A percentile compares a stretch with the other conserved stretches of the same genome.
phyloP scores from a whole-genome alignment of 2,329 filamentous ascomycete species.

The Graphilbum fragrans region DNA sequence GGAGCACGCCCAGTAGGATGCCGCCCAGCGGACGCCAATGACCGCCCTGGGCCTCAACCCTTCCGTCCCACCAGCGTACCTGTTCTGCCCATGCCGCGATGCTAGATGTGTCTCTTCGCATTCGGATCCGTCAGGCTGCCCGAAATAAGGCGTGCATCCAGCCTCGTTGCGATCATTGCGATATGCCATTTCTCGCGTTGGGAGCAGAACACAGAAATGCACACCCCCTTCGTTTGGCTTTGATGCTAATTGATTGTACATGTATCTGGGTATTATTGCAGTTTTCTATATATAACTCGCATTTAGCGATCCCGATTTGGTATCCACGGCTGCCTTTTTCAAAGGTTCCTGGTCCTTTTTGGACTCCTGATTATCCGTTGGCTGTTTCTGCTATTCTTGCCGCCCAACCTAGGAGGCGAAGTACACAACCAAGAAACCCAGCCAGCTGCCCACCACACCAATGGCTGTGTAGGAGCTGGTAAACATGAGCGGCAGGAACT shows the following conservation, averaged over 20 bases:
- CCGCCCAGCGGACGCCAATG: not conserved
- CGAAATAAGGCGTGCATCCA: too few relatives aligned
- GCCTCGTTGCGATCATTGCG: too few relatives aligned
- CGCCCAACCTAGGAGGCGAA: conserved; percentile 40
- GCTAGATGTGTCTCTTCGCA: not conserved
- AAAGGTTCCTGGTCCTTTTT: not conserved
- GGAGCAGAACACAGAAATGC: too few relatives aligned
- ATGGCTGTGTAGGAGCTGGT: conserved; percentile 89
- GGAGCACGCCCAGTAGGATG: conserved; percentile 5
- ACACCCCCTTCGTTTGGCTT: too few relatives aligned
- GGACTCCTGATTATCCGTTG: too few relatives aligned
- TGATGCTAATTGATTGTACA: too few relatives aligned
- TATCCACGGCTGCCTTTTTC: conserved; percentile 13
- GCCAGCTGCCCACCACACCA: conserved; percentile 91
- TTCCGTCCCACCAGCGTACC: not conserved
- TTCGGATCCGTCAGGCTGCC: too few relatives aligned
- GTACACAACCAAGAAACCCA: conserved; percentile 89
- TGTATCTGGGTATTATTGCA: too few relatives aligned
- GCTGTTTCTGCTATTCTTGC: too few relatives aligned
- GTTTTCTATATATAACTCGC: too few relatives aligned
- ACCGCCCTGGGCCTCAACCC: not conserved
- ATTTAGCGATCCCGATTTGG: too few relatives aligned
- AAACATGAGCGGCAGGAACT: conserved; percentile 95
- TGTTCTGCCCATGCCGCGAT: not conserved
- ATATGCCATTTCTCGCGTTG: too few relatives aligned